A percentile compares a stretch with the other conserved stretches of the same genome.
Conservation (phyloP, 1,284 basidiomycete species). For the Tremellales sp. region DNA sequence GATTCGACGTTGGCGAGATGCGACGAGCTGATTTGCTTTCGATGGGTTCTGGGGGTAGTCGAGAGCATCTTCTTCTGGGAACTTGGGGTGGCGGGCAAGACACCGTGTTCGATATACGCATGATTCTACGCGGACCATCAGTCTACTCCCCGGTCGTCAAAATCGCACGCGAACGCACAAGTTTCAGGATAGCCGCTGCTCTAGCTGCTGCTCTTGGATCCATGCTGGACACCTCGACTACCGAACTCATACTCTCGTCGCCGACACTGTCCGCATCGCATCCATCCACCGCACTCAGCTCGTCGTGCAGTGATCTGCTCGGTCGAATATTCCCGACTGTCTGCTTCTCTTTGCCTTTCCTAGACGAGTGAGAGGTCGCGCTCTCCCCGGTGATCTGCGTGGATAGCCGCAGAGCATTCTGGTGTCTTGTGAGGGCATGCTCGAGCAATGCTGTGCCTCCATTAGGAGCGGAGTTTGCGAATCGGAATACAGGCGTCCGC, state of each 20-base stretch:
- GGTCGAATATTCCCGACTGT: no score
- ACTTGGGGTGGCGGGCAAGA: slow-evolving; percentile 17
- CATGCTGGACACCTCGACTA: slow-evolving; percentile 71
- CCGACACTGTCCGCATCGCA: slow-evolving; percentile 19
- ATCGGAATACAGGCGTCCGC: no score
- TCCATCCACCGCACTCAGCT: slow-evolving; percentile 5
- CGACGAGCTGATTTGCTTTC: slow-evolving; percentile 44
- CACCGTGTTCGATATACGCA: slow-evolving; percentile 69
- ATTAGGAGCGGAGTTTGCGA: no score
- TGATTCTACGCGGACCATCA: slow-evolving; percentile 58
- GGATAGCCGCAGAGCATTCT: no score
- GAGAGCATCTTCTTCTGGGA: not conserved
- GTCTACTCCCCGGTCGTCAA: not conserved
- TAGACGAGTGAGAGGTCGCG: no score
- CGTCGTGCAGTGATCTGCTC: slow-evolving; percentile 12
- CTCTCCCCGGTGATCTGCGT: no score
- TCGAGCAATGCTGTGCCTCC: no score
- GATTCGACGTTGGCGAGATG: slow-evolving; percentile 23
- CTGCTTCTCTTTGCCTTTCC: no score
- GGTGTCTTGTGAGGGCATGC: no score
- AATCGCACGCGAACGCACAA: slow-evolving; percentile 52
- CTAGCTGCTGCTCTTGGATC: slow-evolving; percentile 78
- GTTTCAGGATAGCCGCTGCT: slow-evolving; percentile 82
- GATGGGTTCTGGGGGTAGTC: slow-evolving; percentile 6
- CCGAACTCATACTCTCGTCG: slow-evolving; percentile 35